Evolutionary conservation across 345 rosid genomes (phyloP).

Genomic region (Salix caprea): DNA sequence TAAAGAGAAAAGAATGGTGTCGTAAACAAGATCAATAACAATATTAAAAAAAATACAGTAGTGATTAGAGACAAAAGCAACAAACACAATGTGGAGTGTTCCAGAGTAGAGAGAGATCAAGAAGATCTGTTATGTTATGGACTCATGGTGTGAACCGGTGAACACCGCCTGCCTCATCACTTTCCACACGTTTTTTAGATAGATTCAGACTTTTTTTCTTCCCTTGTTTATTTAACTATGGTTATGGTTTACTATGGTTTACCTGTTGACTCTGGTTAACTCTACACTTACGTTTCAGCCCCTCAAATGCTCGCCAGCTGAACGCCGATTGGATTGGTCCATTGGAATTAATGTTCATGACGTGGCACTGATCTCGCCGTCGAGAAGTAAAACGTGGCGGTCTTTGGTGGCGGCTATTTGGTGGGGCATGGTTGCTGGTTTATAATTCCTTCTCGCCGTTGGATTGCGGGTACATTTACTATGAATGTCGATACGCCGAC

Average conservation of each 20-base stretch:
- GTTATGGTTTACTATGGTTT: slow-evolving; percentile 17
- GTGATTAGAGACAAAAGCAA: background rate
- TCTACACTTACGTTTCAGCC: slow-evolving; percentile 7
- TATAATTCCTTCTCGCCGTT: no score
- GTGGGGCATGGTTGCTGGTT: background rate
- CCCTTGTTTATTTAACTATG: slow-evolving; percentile 13
- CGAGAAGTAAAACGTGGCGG: background rate
- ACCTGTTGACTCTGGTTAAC: slow-evolving; percentile 14
- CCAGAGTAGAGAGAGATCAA: background rate
- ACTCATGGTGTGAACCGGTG: slow-evolving; percentile 15
- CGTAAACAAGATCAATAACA: no score
- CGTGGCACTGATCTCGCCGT: slow-evolving; percentile 30
- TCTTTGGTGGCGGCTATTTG: background rate
- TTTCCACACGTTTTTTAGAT: background rate
- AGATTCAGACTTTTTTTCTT: background rate
- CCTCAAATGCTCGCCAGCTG: slow-evolving; percentile 35
- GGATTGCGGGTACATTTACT: slow-evolving; percentile 1
- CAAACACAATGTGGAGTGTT: background rate
- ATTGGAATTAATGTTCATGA: background rate
- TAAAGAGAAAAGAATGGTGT: background rate
- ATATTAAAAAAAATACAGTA: no score
- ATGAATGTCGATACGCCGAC: slow-evolving; percentile 39
- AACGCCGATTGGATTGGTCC: slow-evolving; percentile 17
- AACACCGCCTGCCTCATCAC: slow-evolving; percentile 17
- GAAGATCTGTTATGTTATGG: background rate